Conservation (phyloP, 176 grass and related monocot genomes). For the Carex myosuroides region DNA sequence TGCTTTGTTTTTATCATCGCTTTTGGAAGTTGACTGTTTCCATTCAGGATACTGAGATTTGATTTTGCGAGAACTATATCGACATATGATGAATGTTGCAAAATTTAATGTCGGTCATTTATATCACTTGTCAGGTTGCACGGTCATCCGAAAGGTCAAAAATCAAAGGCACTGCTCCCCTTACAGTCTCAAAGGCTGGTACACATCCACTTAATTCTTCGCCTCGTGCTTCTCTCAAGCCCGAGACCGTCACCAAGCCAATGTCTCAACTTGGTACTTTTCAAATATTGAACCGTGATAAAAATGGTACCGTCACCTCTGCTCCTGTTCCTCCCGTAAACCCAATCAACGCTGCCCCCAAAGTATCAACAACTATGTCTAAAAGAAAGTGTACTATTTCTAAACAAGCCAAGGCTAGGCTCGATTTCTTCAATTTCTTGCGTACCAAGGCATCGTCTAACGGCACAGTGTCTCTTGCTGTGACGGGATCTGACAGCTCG, state of each 20-base stretch:
- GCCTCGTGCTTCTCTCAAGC: slow-evolving; percentile 8
- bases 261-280: slow-evolving; percentile 25
- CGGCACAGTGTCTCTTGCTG: slow-evolving; percentile 16
- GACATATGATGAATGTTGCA: neutral
- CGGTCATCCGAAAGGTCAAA: slow-evolving; percentile 23
- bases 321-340: neutral
- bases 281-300: slow-evolving; percentile 24
- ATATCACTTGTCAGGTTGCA: slow-evolving; percentile 14
- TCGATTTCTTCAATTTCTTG: slow-evolving; percentile 36
- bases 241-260: neutral
- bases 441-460: slow-evolving; percentile 10
- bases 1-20: neutral
- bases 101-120: neutral
- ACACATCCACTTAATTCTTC: neutral
- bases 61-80: neutral
- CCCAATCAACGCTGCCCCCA: neutral
- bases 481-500: slow-evolving; percentile 13
- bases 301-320: neutral
- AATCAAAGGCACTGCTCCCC: slow-evolving; percentile 15
- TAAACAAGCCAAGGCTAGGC: slow-evolving; percentile 24
- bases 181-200: neutral
- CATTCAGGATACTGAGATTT: neutral
- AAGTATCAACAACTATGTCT: neutral
- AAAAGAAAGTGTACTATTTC: slow-evolving; percentile 10
- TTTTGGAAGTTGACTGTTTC: neutral